These are phyloP conservation scores for Candida frijolesensis DNA, from an alignment of 1,139 yeast genomes.

Conservation along the genomic window DNA sequence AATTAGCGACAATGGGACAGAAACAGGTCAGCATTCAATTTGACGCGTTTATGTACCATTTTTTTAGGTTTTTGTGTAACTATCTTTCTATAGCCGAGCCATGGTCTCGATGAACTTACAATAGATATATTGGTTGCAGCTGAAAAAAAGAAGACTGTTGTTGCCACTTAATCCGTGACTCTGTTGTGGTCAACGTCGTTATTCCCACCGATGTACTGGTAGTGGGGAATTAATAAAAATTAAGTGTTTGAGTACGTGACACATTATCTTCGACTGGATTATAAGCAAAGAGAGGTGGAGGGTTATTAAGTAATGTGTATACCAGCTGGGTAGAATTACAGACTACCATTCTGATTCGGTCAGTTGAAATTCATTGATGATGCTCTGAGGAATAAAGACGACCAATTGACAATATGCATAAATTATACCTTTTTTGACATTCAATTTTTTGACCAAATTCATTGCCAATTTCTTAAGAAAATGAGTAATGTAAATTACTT, in stretches of 20 bases:
- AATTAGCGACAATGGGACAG: background rate
- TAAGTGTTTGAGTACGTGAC: too few species aligned
- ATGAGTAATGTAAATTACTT: too few species aligned
- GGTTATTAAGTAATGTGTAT: background rate
- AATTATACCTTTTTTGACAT: background rate
- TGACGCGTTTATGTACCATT: slow-evolving; percentile 1
- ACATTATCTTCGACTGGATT: background rate
- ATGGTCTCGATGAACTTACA: too few species aligned
- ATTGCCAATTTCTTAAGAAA: background rate
- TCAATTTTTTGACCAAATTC: background rate
- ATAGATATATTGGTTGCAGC: too few species aligned
- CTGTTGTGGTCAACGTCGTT: too few species aligned
- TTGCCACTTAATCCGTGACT: too few species aligned
- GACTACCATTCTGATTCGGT: slow-evolving; percentile 41
- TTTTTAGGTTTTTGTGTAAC: background rate
- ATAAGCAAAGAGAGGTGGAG: too few species aligned
- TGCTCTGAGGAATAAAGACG: slow-evolving; percentile 49
- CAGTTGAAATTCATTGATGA: slow-evolving; percentile 88
- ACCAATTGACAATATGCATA: background rate
- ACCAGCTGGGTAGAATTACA: background rate
- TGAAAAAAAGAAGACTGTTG: too few species aligned
- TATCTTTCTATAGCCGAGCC: slow-evolving; percentile 39
- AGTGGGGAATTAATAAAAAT: too few species aligned
- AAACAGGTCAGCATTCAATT: background rate
- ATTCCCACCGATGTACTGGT: too few species aligned